Percentiles rank a stretch among this genome's conserved stretches.
Evolutionary conservation across 345 rosid species (phyloP).

Genomic region (Pistacia integerrima): DNA sequence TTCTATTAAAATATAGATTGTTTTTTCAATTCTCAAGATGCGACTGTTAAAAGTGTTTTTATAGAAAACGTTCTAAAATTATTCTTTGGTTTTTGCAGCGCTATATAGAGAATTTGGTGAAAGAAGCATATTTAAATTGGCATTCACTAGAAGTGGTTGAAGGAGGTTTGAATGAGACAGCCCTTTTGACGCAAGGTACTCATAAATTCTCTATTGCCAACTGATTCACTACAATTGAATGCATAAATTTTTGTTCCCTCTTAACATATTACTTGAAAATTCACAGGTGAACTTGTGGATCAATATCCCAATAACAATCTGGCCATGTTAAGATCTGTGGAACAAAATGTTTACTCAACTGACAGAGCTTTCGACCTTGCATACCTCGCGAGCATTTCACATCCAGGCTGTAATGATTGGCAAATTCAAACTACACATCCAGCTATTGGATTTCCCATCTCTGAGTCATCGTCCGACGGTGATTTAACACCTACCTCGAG

Average conservation of each 20-base stretch:
- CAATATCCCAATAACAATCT: constrained; percentile 38
- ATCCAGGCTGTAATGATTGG: constrained; percentile 27
- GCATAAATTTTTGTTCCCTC: not conserved
- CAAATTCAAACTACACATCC: constrained; percentile 19
- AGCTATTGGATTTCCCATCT: constrained; percentile 27
- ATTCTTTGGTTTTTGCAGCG: constrained; percentile 33
- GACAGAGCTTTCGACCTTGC: constrained; percentile 27
- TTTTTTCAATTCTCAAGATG: too few relatives aligned
- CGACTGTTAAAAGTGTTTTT: too few relatives aligned
- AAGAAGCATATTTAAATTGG: constrained; percentile 63
- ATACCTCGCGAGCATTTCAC: constrained; percentile 19
- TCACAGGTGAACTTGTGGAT: constrained; percentile 46
- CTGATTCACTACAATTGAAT: not conserved
- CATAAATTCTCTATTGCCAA: not conserved
- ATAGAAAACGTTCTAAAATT: too few relatives aligned
- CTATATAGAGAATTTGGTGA: constrained; percentile 48
- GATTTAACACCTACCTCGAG: constrained; percentile 38
- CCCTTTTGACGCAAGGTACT: constrained; percentile 63
- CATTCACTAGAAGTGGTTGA: constrained; percentile 46
- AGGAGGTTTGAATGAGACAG: constrained; percentile 38
- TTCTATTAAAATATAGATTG: too few relatives aligned
- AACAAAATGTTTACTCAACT: constrained; percentile 26
- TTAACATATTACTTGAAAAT: not conserved
- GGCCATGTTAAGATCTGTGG: constrained; percentile 28
- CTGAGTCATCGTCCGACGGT: constrained; percentile 44